Base-by-base conservation (phyloP, 148 eudicot genomes). In the Camellia japonica region DNA sequence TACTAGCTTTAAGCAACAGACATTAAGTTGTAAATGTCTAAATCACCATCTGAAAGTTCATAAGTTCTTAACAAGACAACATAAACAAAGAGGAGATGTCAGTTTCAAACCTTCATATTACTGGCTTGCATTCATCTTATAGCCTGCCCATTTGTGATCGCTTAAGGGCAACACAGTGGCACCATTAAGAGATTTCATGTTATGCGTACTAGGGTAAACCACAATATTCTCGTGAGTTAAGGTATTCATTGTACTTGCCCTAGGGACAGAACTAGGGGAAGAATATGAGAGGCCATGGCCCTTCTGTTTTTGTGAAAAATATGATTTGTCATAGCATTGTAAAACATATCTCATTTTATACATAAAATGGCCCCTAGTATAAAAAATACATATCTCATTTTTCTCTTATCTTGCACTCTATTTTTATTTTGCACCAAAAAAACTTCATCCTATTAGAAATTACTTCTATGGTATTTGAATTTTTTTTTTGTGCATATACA, bases 111-210 rank as follows among this genome's bases (percentile, higher is more conserved):
- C 51, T 79, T 71, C 23, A 23, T 23, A 38, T 55, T 71, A 38
- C 44, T 68, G 56, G n/a, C 19, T n/a, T n/a, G 81, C 47, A 76
- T 85, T 80, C 74, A 63, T 71, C n/a, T 80, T 69, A 23, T 81
- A 46, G 55, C 85, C 83, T 42, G 85, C 76, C 88, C 89, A 89
- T 38, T 82, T 85, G 74, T 89, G 80, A 70, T 89, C 86, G 54
- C 80, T 78, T 55, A 64, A 58, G 47, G 85, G 84, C 71, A 80
- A 55, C 18, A 84, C 55, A 9, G 61, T 68, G 20, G 84, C 76
- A 15, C 88, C 88, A 1, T 79, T 68, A 30, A 88, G 86, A 75
- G 78, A 60, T 46, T 76, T 84, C 0, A 84, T 63, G 68, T 82
- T 80, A 54, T 69, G 77, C 19, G 0, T 19, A 47, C 62, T 42